Evolutionary conservation across 306 rosid genomes (phyloP), one percentile per base, ranked within the genome.

Genomic region (Luffa acutangula): DNA sequence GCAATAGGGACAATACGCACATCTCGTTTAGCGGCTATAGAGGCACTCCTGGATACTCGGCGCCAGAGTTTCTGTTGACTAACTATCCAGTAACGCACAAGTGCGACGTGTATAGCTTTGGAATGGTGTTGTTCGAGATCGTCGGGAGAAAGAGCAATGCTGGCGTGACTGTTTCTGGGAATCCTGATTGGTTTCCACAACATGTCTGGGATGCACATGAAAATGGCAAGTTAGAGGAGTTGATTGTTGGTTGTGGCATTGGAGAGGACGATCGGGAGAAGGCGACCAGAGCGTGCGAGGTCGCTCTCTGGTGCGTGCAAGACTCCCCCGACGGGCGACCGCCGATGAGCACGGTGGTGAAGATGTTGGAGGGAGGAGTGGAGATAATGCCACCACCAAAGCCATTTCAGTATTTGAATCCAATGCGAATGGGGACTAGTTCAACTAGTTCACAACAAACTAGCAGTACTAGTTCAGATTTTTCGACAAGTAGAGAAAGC

Each of bases 81-180:
- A 87, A 89, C 15, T 87, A 82, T 80, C 87, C 86, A 0, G 5
- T 89, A 3, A 85, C 89, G 12, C 83, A 80, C 18, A 89, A 85
- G 78, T 89, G 92, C 34, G 90, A 87, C 59, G 90, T 89, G 58
- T 89, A 85, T 41, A 85, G 90, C 69, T 89, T 87, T 34, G 90
- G 90, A 2, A 89, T 89, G 87, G 60, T 87, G 45, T 37, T 89
- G 20, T 89, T 89, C 18, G 89, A 85, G 45, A 86, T 89, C 9
- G 34, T 83, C 0, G 89, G 93, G 21, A 80, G 81, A 64, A 84
- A 89, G 84, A 85, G 82, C 63, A 89, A 89, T 80, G 49, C 31
- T 36, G 89, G 78, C 15, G 10, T 0, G 8, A 81, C 75, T 5
- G 63, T 79, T 56, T 42, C 48, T 10, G 87, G 80, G 43, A 82